phyloP scores from a whole-genome alignment of 2,329 filamentous ascomycete species.

The Paracamarosporium sp. region DNA sequence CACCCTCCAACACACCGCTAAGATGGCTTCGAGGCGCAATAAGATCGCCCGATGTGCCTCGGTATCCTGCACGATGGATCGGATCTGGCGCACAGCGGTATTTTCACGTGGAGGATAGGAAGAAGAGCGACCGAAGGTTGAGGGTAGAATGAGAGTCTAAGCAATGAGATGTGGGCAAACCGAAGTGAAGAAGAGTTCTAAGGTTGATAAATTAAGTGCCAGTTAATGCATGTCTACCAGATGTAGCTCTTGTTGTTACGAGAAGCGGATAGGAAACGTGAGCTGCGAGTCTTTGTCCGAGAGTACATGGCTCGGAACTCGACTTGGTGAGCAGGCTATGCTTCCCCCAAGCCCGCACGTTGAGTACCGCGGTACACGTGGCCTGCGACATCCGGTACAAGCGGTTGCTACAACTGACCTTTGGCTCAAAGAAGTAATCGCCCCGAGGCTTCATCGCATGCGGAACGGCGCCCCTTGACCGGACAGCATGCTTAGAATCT shows the following conservation, averaged over 20 bases:
- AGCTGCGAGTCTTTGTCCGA: background rate
- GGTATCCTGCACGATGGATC: background rate
- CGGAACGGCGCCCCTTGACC: background rate
- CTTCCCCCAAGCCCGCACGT: background rate
- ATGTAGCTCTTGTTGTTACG: background rate
- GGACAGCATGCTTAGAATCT: background rate
- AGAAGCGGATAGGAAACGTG: background rate
- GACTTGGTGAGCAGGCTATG: too few species aligned
- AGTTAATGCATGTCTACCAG: background rate
- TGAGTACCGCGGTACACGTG: background rate
- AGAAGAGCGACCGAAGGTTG: too few species aligned
- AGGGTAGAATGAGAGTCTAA: too few species aligned
- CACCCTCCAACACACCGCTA: background rate
- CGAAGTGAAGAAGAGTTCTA: too few species aligned
- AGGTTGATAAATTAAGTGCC: background rate
- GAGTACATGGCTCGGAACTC: background rate
- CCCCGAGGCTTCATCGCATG: background rate
- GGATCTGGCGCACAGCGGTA: background rate
- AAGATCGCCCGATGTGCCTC: conserved; percentile 8
- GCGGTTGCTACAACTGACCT: background rate
- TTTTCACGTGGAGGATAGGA: background rate
- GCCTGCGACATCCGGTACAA: background rate
- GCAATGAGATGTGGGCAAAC: too few species aligned
- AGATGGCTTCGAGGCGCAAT: background rate
- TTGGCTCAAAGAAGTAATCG: background rate